Conservation (phyloP, 2,329 filamentous ascomycete species). For the Neonectria faginata region DNA sequence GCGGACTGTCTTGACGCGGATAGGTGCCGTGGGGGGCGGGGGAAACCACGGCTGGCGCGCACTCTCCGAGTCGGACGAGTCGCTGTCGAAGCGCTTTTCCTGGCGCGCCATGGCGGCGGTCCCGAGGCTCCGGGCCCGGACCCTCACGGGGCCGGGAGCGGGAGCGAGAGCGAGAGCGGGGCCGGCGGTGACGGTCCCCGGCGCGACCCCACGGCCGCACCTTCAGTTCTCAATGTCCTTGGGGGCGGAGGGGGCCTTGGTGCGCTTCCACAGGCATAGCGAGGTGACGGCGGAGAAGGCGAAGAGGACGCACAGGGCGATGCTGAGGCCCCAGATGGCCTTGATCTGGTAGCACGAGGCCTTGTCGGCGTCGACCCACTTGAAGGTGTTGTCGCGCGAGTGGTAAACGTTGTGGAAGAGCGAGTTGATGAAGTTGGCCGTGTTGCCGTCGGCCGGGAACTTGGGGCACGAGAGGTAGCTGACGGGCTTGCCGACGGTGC, state of each 20-base stretch:
- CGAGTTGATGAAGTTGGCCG: conserved; percentile 59
- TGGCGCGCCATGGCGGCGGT: conserved; percentile 51
- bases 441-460: conserved; percentile 57
- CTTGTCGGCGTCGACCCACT: conserved; percentile 64
- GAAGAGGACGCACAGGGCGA: conserved; percentile 80
- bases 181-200: conserved; percentile 28
- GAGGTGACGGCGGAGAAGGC: conserved; percentile 70
- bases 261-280: conserved; percentile 71
- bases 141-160: conserved; percentile 11
- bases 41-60: conserved; percentile 47
- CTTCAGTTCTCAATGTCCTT: conserved; percentile 64
- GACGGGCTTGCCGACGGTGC: conserved; percentile 82
- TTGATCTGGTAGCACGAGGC: conserved; percentile 86
- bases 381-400: conserved; percentile 50
- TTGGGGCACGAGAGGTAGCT: conserved; percentile 79
- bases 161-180: not conserved
- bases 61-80: conserved; percentile 49
- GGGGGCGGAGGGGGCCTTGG: conserved; percentile 56
- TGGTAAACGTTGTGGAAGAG: conserved; percentile 56
- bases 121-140: conserved; percentile 51
- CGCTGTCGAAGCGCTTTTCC: conserved; percentile 49
- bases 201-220: conserved; percentile 57
- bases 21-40: conserved; percentile 53
- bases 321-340: conserved; percentile 86
- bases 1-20: conserved; percentile 40